These are phyloP conservation scores for Didymella arachidicola DNA, from an alignment of 2,329 filamentous ascomycete species.

Conservation along the genomic window DNA sequence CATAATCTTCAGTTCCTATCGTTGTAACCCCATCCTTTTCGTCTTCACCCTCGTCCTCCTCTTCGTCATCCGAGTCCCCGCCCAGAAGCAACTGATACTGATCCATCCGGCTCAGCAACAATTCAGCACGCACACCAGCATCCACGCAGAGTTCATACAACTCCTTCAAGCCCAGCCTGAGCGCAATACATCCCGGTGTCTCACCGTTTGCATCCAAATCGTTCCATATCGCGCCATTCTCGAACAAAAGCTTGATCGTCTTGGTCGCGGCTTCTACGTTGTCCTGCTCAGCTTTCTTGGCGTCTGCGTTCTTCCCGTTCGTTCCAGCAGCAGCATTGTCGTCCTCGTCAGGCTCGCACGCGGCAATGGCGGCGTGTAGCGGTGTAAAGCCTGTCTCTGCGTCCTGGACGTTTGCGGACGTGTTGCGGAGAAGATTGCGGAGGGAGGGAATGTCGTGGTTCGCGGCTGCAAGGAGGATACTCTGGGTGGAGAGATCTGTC, in stretches of 20 bases:
- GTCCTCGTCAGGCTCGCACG: conserved; percentile 57
- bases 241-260: conserved; percentile 77
- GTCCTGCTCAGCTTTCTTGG: conserved; percentile 45
- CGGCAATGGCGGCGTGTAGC: conserved; percentile 86
- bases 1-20: conserved; percentile 18
- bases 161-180: conserved; percentile 68
- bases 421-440: conserved; percentile 70
- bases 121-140: conserved; percentile 87
- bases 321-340: conserved; percentile 41
- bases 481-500: conserved; percentile 60
- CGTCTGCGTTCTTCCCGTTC: conserved; percentile 32
- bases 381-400: conserved; percentile 85
- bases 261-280: conserved; percentile 65
- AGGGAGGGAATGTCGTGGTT: conserved; percentile 73
- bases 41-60: conserved; percentile 55
- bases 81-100: conserved; percentile 78
- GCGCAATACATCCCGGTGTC: conserved; percentile 89
- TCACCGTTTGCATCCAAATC: conserved; percentile 86
- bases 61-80: conserved; percentile 59
- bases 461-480: conserved; percentile 70
- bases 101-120: conserved; percentile 82
- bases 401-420: conserved; percentile 79
- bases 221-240: conserved; percentile 96
- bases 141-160: conserved; percentile 86
- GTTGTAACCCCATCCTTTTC: conserved; percentile 15